These are phyloP conservation scores for Pestalotiopsis sp. DNA, from an alignment of 2,329 filamentous ascomycete genomes.

Conservation along the genomic window DNA sequence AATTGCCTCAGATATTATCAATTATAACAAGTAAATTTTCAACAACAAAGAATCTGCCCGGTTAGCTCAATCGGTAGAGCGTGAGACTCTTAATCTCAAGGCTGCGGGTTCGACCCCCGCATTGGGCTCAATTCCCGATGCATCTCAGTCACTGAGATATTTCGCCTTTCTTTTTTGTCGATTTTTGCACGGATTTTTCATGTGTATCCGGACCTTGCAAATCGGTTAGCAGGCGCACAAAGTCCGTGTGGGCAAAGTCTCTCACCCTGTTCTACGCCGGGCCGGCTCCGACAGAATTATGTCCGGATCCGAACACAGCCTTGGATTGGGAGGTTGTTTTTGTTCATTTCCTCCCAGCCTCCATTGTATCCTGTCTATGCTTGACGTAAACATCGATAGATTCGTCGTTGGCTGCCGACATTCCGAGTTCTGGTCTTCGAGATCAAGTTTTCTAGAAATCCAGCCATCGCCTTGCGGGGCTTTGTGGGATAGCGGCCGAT, in stretches of 20 bases:
- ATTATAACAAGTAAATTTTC: no score
- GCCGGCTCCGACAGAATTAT: no score
- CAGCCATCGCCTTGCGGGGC: neutral
- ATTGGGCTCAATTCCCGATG: slow-evolving; percentile 47
- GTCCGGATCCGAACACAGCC: no score
- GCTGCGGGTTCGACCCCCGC: slow-evolving; percentile 47
- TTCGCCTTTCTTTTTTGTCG: no score
- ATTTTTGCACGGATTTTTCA: no score
- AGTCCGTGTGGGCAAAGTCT: no score
- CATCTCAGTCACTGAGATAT: slow-evolving; percentile 12
- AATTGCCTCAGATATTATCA: no score
- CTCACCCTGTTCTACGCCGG: no score
- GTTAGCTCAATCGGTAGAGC: slow-evolving; percentile 72
- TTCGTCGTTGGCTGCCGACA: neutral
- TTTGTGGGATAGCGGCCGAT: neutral
- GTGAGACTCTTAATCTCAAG: slow-evolving; percentile 63
- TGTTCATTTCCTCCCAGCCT: neutral
- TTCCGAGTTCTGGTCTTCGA: neutral
- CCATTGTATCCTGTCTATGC: neutral
- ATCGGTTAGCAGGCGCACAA: no score
- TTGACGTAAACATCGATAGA: neutral
- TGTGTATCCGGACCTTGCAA: no score
- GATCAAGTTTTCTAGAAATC: neutral
- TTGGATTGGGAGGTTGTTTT: neutral
- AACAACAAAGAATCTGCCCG: slow-evolving; percentile 32